Conservation (phyloP, 2,329 filamentous ascomycete genomes). For the Hypoxylon sp. region DNA sequence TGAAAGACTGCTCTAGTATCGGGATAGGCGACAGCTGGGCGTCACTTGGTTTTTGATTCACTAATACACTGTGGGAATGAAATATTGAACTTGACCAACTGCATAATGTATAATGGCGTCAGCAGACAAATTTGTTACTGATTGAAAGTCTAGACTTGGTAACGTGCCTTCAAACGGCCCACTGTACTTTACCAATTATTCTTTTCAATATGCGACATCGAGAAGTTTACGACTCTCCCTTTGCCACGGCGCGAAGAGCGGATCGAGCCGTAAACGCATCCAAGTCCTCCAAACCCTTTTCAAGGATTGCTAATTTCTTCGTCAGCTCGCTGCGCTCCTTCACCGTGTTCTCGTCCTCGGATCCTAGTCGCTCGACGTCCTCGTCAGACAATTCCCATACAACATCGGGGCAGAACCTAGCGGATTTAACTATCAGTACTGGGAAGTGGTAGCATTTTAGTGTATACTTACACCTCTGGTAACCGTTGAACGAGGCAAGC, state of each 20-base stretch:
- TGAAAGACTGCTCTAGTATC: too few relatives aligned
- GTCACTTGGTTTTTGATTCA: too few relatives aligned
- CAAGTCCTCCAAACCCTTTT: constrained; percentile 45
- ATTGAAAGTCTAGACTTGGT: not conserved
- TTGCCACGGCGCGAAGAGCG: constrained; percentile 23
- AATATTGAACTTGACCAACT: not conserved
- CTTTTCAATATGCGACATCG: not conserved
- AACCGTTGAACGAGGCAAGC: constrained; percentile 46
- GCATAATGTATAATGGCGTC: not conserved
- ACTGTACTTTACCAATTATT: too few relatives aligned
- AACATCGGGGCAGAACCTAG: constrained; percentile 44
- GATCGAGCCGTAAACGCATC: constrained; percentile 47
- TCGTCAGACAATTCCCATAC: constrained; percentile 47
- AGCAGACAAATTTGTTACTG: not conserved
- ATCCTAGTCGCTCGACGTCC: constrained; percentile 45
- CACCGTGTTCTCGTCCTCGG: constrained; percentile 45
- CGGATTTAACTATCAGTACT: constrained; percentile 1
- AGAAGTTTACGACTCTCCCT: not conserved
- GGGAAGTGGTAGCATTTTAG: too few relatives aligned
- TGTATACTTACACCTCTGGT: constrained; percentile 47
- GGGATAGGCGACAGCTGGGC: too few relatives aligned
- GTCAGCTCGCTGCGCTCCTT: constrained; percentile 38
- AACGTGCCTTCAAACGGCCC: not conserved
- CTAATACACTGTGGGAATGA: too few relatives aligned
- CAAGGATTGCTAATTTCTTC: constrained; percentile 45